Evolutionary conservation across 805 yeast species (phyloP).

Genomic region (Torulaspora quercuum): DNA sequence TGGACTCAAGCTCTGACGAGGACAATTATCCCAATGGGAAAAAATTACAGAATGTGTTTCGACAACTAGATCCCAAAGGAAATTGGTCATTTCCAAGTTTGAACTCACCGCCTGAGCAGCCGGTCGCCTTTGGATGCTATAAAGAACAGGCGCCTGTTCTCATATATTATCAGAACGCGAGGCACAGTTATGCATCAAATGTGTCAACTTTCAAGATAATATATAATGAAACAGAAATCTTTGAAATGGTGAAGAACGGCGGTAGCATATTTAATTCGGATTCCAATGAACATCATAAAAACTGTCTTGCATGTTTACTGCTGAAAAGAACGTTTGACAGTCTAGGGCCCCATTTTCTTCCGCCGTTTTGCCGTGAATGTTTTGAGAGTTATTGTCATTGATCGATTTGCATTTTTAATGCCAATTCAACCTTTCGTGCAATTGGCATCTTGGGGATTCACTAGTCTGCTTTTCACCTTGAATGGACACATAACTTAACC

Average conservation of each 20-base stretch:
- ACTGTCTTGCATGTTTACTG: constrained; percentile 57
- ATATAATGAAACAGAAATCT: constrained; percentile 44
- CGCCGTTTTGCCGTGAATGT: constrained; percentile 40
- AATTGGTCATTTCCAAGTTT: constrained; percentile 28
- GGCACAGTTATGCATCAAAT: constrained; percentile 45
- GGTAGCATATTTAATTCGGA: constrained; percentile 47
- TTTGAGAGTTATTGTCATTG: constrained; percentile 42
- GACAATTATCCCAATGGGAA: constrained; percentile 61
- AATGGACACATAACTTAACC: too few relatives aligned
- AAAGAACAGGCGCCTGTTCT: constrained; percentile 45
- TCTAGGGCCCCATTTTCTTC: constrained; percentile 21
- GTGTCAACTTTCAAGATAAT: constrained; percentile 57
- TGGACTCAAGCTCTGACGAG: constrained; percentile 53
- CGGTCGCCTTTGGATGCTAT: constrained; percentile 82
- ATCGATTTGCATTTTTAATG: too few relatives aligned
- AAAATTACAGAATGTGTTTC: constrained; percentile 41
- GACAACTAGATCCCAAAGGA: constrained; percentile 13
- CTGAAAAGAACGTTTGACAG: constrained; percentile 50
- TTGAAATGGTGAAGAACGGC: constrained; percentile 50
- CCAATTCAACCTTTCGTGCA: too few relatives aligned
- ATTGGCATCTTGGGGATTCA: too few relatives aligned
- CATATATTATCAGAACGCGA: constrained; percentile 48
- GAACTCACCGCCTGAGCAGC: constrained; percentile 39
- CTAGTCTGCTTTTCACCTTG: too few relatives aligned
- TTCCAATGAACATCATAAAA: constrained; percentile 40